Evolutionary conservation across 2,329 filamentous ascomycete species (phyloP).

Genomic region (Talaromyces islandicus): DNA sequence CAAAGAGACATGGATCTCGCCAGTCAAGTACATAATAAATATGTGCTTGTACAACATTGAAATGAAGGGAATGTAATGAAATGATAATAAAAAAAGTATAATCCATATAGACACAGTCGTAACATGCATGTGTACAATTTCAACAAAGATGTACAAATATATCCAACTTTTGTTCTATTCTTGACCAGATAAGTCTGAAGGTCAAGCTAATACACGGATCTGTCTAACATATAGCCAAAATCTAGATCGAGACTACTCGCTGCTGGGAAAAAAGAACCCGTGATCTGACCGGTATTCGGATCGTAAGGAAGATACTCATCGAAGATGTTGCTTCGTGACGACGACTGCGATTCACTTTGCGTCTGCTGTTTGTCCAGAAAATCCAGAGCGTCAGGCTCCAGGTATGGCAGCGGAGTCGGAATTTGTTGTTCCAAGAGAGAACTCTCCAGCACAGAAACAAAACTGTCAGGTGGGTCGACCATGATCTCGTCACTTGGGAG

Average conservation of each 20-base stretch:
- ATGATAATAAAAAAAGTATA: too few relatives aligned
- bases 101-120: neutral
- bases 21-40: neutral
- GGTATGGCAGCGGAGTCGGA: slow-evolving; percentile 12
- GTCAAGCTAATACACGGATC: slow-evolving; percentile 14
- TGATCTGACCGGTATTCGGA: slow-evolving; percentile 29
- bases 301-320: slow-evolving; percentile 30
- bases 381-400: slow-evolving; percentile 23
- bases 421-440: slow-evolving; percentile 21
- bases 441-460: slow-evolving; percentile 14
- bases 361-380: slow-evolving; percentile 22
- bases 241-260: slow-evolving; percentile 25
- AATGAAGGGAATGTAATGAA: too few relatives aligned
- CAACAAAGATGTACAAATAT: neutral
- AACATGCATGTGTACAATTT: neutral
- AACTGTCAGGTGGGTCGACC: slow-evolving; percentile 13
- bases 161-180: neutral
- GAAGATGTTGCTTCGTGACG: slow-evolving; percentile 17
- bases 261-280: slow-evolving; percentile 32
- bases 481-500: slow-evolving; percentile 21
- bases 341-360: slow-evolving; percentile 4
- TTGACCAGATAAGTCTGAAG: neutral
- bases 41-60: neutral
- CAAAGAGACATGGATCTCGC: neutral
- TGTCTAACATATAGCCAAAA: slow-evolving; percentile 26